Evolutionary conservation across 176 grass and related monocot genomes (phyloP).

Genomic region (Aegilops speltoides): DNA sequence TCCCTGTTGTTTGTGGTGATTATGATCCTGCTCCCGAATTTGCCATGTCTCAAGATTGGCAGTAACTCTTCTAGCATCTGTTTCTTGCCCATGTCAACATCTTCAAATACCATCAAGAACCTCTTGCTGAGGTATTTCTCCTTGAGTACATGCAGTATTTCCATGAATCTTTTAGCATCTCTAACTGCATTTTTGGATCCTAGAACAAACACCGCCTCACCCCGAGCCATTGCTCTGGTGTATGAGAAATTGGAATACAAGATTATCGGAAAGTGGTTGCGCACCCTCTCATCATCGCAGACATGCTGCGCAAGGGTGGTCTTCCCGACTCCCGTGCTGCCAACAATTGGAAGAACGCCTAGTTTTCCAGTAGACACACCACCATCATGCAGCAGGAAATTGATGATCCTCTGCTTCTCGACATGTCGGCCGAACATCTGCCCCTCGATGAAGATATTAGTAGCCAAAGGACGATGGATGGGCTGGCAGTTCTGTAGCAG

Average conservation of each 20-base stretch:
- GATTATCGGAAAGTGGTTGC: not conserved
- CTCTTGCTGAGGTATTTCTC: not conserved
- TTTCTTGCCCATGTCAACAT: not conserved
- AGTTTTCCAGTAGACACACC: accelerated
- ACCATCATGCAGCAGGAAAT: slow-evolving; percentile 17
- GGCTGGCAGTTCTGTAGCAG: not conserved
- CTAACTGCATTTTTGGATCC: not conserved
- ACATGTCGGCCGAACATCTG: slow-evolving; percentile 41
- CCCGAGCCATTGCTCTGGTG: not conserved
- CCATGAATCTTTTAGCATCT: not conserved
- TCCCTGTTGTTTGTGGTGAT: not conserved
- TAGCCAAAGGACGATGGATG: not conserved
- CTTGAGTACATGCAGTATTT: not conserved
- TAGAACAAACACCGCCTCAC: not conserved
- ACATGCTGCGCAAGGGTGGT: slow-evolving; percentile 30
- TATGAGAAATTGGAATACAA: not conserved
- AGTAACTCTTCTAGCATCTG: slow-evolving; percentile 11
- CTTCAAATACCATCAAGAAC: slow-evolving; percentile 19
- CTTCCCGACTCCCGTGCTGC: slow-evolving; percentile 20
- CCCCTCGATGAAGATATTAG: slow-evolving; percentile 16
- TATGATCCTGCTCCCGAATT: slow-evolving; percentile 25
- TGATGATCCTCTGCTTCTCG: slow-evolving; percentile 34
- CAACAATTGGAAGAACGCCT: not conserved
- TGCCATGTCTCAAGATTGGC: not conserved
- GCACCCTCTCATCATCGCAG: not conserved